phyloP scores from a whole-genome alignment of 2,329 filamentous ascomycete genomes.

The Talaromyces sp. region DNA sequence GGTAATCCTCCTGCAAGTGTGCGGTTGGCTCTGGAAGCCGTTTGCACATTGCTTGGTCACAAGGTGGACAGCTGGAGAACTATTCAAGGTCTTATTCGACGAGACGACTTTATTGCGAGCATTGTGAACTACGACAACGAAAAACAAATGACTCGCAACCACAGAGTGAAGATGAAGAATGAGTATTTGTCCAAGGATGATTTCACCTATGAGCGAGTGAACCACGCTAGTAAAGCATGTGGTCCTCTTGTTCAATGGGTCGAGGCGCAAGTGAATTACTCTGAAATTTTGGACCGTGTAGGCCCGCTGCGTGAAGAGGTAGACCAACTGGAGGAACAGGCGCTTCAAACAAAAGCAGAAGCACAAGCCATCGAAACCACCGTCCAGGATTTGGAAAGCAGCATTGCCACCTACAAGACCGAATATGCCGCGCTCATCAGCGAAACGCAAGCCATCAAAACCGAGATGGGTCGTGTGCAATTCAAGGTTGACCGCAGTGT shows the following conservation, averaged over 20 bases:
- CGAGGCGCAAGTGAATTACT: conserved; percentile 91
- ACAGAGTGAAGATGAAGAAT: conserved; percentile 82
- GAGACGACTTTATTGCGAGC: conserved; percentile 94
- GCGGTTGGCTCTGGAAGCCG: conserved; percentile 87
- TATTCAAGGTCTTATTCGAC: conserved; percentile 79
- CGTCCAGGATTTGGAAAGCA: conserved; percentile 75
- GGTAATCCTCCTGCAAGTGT: conserved; percentile 85
- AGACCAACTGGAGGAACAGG: conserved; percentile 75
- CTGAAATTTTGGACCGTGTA: conserved; percentile 91
- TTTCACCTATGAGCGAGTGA: conserved; percentile 94
- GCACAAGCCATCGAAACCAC: conserved; percentile 87
- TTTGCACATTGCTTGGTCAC: conserved; percentile 89
- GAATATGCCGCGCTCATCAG: conserved; percentile 95
- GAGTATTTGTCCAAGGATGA: conserved; percentile 90
- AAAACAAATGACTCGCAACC: conserved; percentile 78
- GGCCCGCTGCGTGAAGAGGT: conserved; percentile 91
- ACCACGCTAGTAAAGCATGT: conserved; percentile 92
- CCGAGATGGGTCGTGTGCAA: conserved; percentile 91
- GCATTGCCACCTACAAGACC: conserved; percentile 90
- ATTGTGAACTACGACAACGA: conserved; percentile 98
- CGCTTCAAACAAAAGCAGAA: conserved; percentile 86
- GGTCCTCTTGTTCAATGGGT: conserved; percentile 97
- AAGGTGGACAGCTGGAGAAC: conserved; percentile 87
- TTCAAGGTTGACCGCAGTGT: conserved; percentile 98
- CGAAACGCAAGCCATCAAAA: conserved; percentile 94